Evolutionary conservation across 805 yeast species (phyloP).

Genomic region (Wickerhamiella azymoides): DNA sequence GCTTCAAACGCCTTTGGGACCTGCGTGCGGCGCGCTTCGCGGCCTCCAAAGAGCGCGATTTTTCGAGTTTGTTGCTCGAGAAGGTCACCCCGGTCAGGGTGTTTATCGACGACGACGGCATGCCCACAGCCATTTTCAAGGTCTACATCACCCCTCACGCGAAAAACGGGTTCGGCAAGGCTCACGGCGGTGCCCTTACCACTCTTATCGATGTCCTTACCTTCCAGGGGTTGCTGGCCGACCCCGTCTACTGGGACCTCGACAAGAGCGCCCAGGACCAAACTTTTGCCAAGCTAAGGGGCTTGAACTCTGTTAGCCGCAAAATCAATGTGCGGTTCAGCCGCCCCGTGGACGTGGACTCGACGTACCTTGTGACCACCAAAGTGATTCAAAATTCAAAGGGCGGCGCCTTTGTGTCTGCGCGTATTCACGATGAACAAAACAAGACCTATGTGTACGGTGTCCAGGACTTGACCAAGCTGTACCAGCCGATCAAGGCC

Average conservation of each 20-base stretch:
- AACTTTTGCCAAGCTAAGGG: conserved; percentile 9
- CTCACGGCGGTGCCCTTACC: conserved; percentile 25
- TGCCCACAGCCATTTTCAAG: conserved; percentile 15
- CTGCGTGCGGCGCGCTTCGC: background rate
- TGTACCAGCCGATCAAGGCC: background rate
- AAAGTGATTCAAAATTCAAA: conserved; percentile 18
- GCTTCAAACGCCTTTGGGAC: background rate
- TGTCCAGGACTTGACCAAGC: conserved; percentile 23
- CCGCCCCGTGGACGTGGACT: conserved; percentile 5
- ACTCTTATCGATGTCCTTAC: conserved; percentile 20
- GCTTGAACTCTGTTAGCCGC: background rate
- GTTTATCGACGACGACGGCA: conserved; percentile 10
- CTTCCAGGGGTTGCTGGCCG: conserved; percentile 16
- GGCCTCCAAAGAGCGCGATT: background rate
- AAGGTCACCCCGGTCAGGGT: conserved; percentile 4
- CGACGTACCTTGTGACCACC: background rate
- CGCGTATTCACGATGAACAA: conserved; percentile 13
- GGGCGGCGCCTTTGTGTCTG: conserved; percentile 17
- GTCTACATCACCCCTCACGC: conserved; percentile 14
- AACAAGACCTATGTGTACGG: conserved; percentile 17
- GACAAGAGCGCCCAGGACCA: conserved; percentile 5
- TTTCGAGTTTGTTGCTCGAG: background rate
- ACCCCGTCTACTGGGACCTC: conserved; percentile 18
- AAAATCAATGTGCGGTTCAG: conserved; percentile 6
- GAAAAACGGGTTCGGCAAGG: conserved; percentile 17